Evolutionary conservation across 2,329 filamentous ascomycete species (phyloP).

Genomic region (Geosmithia putterillii): DNA sequence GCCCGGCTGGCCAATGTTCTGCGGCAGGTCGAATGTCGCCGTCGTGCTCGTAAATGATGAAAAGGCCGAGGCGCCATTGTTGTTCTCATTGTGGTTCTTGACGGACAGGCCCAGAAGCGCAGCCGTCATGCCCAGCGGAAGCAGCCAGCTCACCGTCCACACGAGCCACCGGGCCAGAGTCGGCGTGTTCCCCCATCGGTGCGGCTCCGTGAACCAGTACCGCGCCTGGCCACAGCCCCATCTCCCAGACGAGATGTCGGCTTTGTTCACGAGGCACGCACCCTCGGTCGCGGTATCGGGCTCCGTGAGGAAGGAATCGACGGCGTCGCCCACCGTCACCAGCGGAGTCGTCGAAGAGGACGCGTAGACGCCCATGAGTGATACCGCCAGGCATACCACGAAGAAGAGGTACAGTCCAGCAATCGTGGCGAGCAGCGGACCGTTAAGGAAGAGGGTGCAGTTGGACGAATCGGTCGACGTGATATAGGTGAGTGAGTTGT

Average conservation of each 20-base stretch:
- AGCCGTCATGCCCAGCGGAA: slow-evolving; percentile 21
- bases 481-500: slow-evolving; percentile 37
- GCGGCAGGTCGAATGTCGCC: slow-evolving; percentile 18
- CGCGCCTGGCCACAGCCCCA: slow-evolving; percentile 31
- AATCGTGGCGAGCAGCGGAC: slow-evolving; percentile 23
- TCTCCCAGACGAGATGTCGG: slow-evolving; percentile 26
- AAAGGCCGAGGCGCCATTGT: slow-evolving; percentile 13
- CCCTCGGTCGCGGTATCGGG: slow-evolving; percentile 30
- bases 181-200: slow-evolving; percentile 33
- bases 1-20: slow-evolving; percentile 11
- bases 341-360: slow-evolving; percentile 25
- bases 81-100: slow-evolving; percentile 5
- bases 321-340: slow-evolving; percentile 36
- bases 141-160: slow-evolving; percentile 24
- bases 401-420: slow-evolving; percentile 27
- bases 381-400: slow-evolving; percentile 25
- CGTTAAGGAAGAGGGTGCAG: slow-evolving; percentile 19
- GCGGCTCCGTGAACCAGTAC: slow-evolving; percentile 24
- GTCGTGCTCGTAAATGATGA: slow-evolving; percentile 25
- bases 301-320: slow-evolving; percentile 34
- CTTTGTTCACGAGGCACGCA: slow-evolving; percentile 32
- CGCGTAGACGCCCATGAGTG: slow-evolving; percentile 24
- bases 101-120: slow-evolving; percentile 25
- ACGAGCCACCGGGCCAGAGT: slow-evolving; percentile 28
- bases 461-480: slow-evolving; percentile 7